Conservation (phyloP, 306 rosid genomes). For the Trichosanthes truncata region DNA sequence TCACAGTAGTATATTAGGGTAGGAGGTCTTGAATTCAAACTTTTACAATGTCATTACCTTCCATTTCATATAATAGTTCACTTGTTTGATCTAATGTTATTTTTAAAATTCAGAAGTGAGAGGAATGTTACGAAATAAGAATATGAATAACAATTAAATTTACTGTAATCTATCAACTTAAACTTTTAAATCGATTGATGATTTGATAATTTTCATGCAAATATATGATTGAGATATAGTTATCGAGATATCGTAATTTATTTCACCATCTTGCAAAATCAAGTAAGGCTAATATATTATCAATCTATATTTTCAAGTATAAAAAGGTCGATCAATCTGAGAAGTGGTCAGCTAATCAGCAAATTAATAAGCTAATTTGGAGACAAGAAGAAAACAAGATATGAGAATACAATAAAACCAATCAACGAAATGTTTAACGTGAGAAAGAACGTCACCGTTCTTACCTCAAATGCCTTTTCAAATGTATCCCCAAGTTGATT, state of each 20-base stretch:
- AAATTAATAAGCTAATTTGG: neutral
- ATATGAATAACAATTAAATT: too few species aligned
- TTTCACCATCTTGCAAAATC: neutral
- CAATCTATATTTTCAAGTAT: neutral
- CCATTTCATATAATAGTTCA: neutral
- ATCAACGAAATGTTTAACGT: neutral
- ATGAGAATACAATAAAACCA: neutral
- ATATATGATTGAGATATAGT: neutral
- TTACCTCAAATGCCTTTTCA: slow-evolving; percentile 88
- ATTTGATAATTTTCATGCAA: neutral
- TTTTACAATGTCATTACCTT: neutral
- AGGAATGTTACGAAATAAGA: too few species aligned
- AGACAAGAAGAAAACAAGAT: neutral
- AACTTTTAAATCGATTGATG: neutral
- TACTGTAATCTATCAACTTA: neutral
- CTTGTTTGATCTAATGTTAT: too few species aligned
- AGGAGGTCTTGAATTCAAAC: neutral
- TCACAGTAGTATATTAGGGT: neutral
- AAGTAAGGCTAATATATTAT: neutral
- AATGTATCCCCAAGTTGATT: slow-evolving; percentile 93
- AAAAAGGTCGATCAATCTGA: neutral
- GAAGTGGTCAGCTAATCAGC: neutral
- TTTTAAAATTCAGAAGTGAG: too few species aligned
- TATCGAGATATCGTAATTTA: neutral
- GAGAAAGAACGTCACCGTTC: neutral